These are phyloP conservation scores for Candida jianshihensis DNA, from an alignment of 805 yeast species.

Conservation along the genomic window DNA sequence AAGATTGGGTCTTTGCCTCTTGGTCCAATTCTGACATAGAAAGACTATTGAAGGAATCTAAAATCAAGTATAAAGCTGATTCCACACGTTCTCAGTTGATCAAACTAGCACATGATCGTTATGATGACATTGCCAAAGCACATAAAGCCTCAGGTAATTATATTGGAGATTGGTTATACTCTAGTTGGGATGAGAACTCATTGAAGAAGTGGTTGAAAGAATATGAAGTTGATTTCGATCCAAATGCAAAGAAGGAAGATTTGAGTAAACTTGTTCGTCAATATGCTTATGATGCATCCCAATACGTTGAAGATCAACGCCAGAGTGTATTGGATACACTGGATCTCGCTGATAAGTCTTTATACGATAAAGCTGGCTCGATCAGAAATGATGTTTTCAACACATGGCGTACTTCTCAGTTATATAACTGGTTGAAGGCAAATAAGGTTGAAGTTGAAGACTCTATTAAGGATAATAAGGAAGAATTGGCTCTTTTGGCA, in stretches of 20 bases:
- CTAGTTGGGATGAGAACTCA: constrained; percentile 45
- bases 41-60: constrained; percentile 25
- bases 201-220: constrained; percentile 43
- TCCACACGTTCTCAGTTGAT: constrained; percentile 33
- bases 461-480: constrained; percentile 26
- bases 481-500: constrained; percentile 30
- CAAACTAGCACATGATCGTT: constrained; percentile 34
- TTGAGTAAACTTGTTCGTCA: constrained; percentile 39
- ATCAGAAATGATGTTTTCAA: constrained; percentile 39
- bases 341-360: constrained; percentile 27
- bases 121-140: constrained; percentile 30
- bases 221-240: constrained; percentile 30
- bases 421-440: constrained; percentile 45
- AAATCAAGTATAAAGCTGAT: constrained; percentile 24
- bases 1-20: constrained; percentile 43
- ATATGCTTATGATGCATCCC: constrained; percentile 37
- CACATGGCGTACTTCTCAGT: constrained; percentile 47
- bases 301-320: constrained; percentile 31
- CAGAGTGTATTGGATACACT: constrained; percentile 33
- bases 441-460: constrained; percentile 36
- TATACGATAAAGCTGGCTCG: constrained; percentile 32
- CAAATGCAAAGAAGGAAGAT: constrained; percentile 33
- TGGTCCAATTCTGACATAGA: constrained; percentile 34
- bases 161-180: constrained; percentile 46
- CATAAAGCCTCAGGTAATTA: constrained; percentile 36